Conservation (phyloP, 768 basidiomycete species). For the Chalciporus piperatus region DNA sequence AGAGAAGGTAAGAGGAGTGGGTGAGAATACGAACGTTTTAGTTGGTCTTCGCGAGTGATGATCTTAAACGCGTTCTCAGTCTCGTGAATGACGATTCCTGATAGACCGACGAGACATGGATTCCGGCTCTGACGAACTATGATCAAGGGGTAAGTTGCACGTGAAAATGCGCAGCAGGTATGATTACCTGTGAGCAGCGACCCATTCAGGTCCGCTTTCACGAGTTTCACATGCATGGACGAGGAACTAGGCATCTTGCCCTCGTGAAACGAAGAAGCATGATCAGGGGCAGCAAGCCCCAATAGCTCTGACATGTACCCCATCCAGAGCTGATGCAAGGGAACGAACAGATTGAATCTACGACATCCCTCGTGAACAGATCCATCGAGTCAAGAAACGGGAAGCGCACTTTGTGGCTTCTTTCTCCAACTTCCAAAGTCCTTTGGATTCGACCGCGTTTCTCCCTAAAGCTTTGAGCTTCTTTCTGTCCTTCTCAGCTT, state of each 20-base stretch:
- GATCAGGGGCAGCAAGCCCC: constrained; percentile 41
- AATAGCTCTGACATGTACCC: constrained; percentile 88
- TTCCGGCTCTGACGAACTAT: constrained; percentile 77
- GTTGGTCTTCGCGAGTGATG: constrained; percentile 61
- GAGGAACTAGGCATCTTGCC: constrained; percentile 49
- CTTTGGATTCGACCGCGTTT: constrained; percentile 52
- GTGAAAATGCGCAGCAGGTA: background rate
- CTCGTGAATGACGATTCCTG: constrained; percentile 85
- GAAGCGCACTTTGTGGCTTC: constrained; percentile 53
- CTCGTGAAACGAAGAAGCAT: constrained; percentile 23
- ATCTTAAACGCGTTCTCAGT: constrained; percentile 87
- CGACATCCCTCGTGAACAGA: background rate
- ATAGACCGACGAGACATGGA: constrained; percentile 65
- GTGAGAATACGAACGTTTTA: constrained; percentile 56
- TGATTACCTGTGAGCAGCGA: constrained; percentile 68
- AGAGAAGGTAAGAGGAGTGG: background rate
- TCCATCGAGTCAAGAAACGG: background rate
- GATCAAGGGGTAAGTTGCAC: background rate
- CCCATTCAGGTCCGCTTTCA: constrained; percentile 90
- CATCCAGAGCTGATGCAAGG: constrained; percentile 80
- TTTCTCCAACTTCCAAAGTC: constrained; percentile 63
- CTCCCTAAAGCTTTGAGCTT: constrained; percentile 48
- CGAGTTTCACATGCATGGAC: constrained; percentile 75
- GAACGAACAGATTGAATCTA: constrained; percentile 71
- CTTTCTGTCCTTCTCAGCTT: constrained; percentile 44